phyloP scores from a whole-genome alignment of 176 grass and related monocot genomes.

The Cymbopogon citratus region DNA sequence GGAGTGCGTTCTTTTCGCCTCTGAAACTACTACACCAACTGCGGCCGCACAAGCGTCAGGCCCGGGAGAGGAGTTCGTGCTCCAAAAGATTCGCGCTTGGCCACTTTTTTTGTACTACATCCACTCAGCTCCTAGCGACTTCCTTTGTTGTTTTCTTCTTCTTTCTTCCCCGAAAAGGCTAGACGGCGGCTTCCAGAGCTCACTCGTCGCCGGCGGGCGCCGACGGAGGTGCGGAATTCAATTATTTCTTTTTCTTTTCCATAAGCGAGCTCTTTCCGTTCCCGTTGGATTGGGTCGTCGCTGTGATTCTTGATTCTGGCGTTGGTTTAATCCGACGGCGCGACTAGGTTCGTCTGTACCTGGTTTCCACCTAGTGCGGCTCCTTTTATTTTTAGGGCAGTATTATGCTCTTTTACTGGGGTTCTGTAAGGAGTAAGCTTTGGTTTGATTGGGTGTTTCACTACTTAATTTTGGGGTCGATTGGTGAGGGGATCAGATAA shows the following conservation, averaged over 20 bases:
- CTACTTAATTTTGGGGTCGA: not conserved
- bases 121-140: not conserved
- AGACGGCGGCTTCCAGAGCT: not conserved
- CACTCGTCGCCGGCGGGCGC: not conserved
- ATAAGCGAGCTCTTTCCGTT: not conserved
- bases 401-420: not conserved
- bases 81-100: constrained; percentile 26
- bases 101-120: not conserved
- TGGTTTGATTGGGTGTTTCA: not conserved
- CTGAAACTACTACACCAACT: not conserved
- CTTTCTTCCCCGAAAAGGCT: not conserved
- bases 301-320: not conserved
- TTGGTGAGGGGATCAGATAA: not conserved
- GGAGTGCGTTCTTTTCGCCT: not conserved
- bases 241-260: not conserved
- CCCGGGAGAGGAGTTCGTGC: constrained; percentile 25
- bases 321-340: not conserved
- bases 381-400: not conserved
- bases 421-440: not conserved
- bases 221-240: not conserved
- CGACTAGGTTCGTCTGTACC: not conserved
- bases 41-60: not conserved
- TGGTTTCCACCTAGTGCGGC: not conserved
- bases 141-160: not conserved
- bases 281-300: not conserved